Conservation (phyloP, 768 basidiomycete genomes). For the Kwoniella dejecticola region DNA sequence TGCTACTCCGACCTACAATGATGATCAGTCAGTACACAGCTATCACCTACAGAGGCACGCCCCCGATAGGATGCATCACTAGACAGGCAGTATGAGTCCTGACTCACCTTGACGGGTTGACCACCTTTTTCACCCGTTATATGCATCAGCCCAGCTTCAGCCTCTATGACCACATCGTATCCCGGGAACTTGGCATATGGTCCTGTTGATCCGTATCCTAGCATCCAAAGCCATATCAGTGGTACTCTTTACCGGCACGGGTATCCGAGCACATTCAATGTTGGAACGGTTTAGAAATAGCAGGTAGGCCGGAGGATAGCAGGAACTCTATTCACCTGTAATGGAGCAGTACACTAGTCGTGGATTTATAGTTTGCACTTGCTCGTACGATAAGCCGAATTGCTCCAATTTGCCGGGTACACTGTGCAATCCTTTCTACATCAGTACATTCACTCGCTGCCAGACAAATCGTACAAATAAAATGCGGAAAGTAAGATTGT, state of each 20-base stretch:
- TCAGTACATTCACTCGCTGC: constrained; percentile 12
- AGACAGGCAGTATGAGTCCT: not conserved
- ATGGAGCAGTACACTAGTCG: constrained; percentile 84
- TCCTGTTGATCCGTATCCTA: constrained; percentile 84
- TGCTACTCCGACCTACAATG: constrained; percentile 75
- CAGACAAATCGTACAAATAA: no score
- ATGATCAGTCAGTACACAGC: not conserved
- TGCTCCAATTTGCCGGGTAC: constrained; percentile 70
- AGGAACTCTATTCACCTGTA: constrained; percentile 75
- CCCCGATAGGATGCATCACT: no score
- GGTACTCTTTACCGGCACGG: no score
- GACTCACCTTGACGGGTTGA: constrained; percentile 68
- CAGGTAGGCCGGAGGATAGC: no score
- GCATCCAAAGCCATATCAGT: not conserved
- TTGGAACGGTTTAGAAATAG: no score
- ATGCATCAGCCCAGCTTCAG: constrained; percentile 91
- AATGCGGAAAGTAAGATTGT: no score
- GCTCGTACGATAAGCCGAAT: constrained; percentile 83
- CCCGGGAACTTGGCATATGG: constrained; percentile 81
- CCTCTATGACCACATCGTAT: constrained; percentile 85
- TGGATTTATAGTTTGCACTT: constrained; percentile 75
- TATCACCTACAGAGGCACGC: no score
- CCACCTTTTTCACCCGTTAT: constrained; percentile 89
- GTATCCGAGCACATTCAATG: no score
- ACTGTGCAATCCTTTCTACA: constrained; percentile 17